Base-by-base conservation (phyloP, 2,329 filamentous ascomycete genomes). In the Aureobasidium zeae region DNA sequence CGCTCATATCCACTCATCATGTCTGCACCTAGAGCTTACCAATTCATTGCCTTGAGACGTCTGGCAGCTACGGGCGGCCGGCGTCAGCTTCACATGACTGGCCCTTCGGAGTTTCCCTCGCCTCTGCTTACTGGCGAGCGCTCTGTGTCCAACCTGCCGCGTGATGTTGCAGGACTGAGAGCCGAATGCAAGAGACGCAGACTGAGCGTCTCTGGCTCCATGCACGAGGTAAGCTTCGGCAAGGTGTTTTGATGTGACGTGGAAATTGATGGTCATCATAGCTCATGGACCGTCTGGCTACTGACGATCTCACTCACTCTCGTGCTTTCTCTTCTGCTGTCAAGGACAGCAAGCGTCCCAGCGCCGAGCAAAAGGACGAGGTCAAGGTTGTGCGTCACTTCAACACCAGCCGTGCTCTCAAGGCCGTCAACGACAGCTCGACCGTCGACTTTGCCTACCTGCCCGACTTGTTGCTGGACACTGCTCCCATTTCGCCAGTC, bases 371-470 rank as follows among this genome's bases (percentile, higher is more conserved):
- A 28, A 31, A 36, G 34, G 43, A 45, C 26, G 43, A 45, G 20
- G 33, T 51, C 41, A 56, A 53, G 46, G 51, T 59, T 41, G 52
- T 62, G 60, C 71, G 75, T 45, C 68, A 72, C 55, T 79, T 81
- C 69, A 80, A 80, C 63, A 78, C 76, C 48, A 75, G 70, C 49
- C 72, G 73, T 48, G 60, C 68, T 48, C 62, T 70, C 42, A 77
- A 78, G 57, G 62, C 72, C 20, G 66, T 73, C 49, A 68, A 72
- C 43, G 76, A 80, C 62, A 64, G 61, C 47, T 77, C 74, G 29
- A 76, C 76, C 30, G 74, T 81, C 48, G 77, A 81, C 64, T 79
- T 80, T 55, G 70, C 71, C 53, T 79, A 72, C 63, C 65, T 80
- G 52, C 77, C 77, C 25, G 65, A 66, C 44, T 64, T 70, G 51